Percentiles rank a stretch among this genome's conserved stretches.
These are phyloP conservation scores for Aristolochia fimbriata DNA, from an alignment of 164 flowering plant genomes.

Conservation along the genomic window DNA sequence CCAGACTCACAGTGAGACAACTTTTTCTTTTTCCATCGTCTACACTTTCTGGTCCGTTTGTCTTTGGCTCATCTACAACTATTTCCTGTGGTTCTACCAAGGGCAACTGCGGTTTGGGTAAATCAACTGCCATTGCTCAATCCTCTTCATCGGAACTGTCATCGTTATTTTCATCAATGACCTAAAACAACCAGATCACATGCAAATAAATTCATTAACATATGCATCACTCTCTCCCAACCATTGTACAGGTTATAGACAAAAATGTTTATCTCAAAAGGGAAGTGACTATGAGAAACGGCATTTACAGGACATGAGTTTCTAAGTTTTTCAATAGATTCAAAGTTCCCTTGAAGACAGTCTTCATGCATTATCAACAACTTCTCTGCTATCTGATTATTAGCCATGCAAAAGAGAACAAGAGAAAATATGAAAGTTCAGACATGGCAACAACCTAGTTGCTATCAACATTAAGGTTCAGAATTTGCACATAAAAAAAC, in stretches of 20 bases:
- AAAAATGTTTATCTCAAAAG: background rate
- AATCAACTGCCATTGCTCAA: background rate
- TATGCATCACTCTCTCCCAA: no score
- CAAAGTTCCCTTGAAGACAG: slow-evolving; percentile 43
- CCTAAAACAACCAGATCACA: background rate
- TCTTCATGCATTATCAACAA: slow-evolving; percentile 68
- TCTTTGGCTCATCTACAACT: no score
- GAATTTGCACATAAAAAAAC: no score
- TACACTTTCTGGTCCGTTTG: no score
- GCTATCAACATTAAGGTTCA: no score
- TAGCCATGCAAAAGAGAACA: background rate
- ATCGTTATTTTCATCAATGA: slow-evolving; percentile 1
- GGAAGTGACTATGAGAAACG: background rate
- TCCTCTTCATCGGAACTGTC: slow-evolving; percentile 3
- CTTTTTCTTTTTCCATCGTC: no score
- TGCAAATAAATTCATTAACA: no score
- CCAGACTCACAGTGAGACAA: no score
- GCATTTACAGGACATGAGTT: slow-evolving; percentile 5
- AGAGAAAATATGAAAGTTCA: background rate
- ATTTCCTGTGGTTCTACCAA: no score
- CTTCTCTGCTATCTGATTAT: slow-evolving; percentile 49
- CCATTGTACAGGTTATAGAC: no score
- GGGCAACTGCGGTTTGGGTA: no score
- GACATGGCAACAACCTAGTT: background rate
- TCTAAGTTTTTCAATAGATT: slow-evolving; percentile 26